Conservation (phyloP, 345 rosid species). For the Salix purpurea region DNA sequence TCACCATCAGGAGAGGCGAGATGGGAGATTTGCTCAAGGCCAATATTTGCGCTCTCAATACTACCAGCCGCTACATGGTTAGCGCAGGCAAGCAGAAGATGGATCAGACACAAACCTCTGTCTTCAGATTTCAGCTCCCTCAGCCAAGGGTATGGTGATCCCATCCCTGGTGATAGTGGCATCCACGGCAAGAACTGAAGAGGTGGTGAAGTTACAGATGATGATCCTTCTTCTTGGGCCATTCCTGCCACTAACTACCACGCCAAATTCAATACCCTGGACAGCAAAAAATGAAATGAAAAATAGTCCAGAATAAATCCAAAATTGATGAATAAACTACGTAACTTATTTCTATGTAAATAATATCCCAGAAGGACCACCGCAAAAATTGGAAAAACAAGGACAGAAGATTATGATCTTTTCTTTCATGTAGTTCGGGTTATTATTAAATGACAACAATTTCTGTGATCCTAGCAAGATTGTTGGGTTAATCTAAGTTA, state of each 20-base stretch:
- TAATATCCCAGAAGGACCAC: not conserved
- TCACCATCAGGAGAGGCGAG: constrained; percentile 70
- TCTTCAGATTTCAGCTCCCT: constrained; percentile 60
- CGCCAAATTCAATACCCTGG: constrained; percentile 5
- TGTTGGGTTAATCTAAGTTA: not conserved
- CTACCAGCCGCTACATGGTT: constrained; percentile 59
- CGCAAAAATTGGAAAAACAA: not conserved
- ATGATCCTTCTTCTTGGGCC: constrained; percentile 55
- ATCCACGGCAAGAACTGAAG: constrained; percentile 53
- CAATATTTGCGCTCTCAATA: constrained; percentile 55
- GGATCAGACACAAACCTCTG: constrained; percentile 60
- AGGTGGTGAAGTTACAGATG: constrained; percentile 49
- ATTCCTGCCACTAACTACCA: constrained; percentile 34
- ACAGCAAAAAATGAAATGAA: not conserved
- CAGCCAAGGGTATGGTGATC: constrained; percentile 56
- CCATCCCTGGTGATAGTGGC: constrained; percentile 55
- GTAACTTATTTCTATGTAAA: not conserved
- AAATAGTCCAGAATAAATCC: constrained; percentile 4
- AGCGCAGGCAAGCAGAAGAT: constrained; percentile 52
- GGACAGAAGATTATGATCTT: not conserved
- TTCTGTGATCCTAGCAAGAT: not conserved
- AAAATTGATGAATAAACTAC: not conserved
- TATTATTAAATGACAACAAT: too few relatives aligned
- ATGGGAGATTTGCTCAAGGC: constrained; percentile 59
- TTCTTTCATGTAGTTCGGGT: not conserved